These are phyloP conservation scores for Pinus tabuliformis DNA, from an alignment of 75 land plant species.

Conservation along the genomic window DNA sequence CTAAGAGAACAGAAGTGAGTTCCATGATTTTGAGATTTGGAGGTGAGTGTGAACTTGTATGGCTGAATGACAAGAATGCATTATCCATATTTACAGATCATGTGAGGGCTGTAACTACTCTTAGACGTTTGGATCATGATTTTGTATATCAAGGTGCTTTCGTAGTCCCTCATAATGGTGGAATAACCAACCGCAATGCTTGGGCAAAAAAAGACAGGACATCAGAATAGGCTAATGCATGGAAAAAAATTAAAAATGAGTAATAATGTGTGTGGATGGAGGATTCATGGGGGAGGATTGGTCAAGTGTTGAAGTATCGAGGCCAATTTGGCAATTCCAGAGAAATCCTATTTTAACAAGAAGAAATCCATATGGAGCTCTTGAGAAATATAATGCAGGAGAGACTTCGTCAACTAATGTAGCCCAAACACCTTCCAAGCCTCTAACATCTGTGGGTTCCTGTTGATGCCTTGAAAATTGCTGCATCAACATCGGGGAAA, in stretches of 20 bases:
- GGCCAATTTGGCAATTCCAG: conserved; percentile 40
- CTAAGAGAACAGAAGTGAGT: conserved; percentile 91
- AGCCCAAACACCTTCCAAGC: neutral
- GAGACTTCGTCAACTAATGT: conserved; percentile 1
- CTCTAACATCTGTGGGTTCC: conserved; percentile 1
- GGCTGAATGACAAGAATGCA: conserved; percentile 98
- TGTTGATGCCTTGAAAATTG: too few relatives aligned
- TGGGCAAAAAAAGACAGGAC: conserved; percentile 36
- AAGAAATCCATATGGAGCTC: conserved; percentile 64
- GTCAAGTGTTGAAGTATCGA: conserved; percentile 17
- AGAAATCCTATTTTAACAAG: conserved; percentile 46
- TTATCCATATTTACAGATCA: conserved; percentile 85
- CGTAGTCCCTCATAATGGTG: conserved; percentile 19
- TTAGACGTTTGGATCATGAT: conserved; percentile 86
- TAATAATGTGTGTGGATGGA: conserved; percentile 51
- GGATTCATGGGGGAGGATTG: conserved; percentile 62
- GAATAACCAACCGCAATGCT: conserved; percentile 26
- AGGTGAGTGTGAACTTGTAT: conserved; percentile 95
- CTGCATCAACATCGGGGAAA: too few relatives aligned
- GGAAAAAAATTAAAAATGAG: conserved; percentile 40
- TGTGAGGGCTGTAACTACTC: conserved; percentile 88
- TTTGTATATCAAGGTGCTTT: conserved; percentile 61
- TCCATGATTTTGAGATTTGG: conserved; percentile 89
- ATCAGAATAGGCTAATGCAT: conserved; percentile 23
- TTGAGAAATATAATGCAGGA: conserved; percentile 24